These are phyloP conservation scores for Vitis riparia DNA, from an alignment of 164 flowering plant genomes.

Conservation along the genomic window DNA sequence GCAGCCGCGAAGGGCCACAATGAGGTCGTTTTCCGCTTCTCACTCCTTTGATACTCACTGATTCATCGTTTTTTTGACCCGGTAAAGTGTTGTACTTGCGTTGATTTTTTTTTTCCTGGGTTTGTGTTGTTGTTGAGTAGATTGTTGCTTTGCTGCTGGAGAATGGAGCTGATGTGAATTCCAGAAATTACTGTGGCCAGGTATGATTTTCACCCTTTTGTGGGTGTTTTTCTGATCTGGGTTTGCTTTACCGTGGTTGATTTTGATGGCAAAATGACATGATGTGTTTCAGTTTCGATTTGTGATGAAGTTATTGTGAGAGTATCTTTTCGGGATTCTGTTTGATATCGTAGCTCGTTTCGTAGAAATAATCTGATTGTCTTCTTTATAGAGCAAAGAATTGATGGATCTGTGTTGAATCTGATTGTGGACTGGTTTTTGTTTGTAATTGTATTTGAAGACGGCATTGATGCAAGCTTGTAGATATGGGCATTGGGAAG, in stretches of 20 bases:
- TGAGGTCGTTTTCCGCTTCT: slow-evolving; percentile 49
- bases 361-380: neutral
- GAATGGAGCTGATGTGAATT: slow-evolving; percentile 94
- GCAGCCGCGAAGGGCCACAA: slow-evolving; percentile 92
- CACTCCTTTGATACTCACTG: neutral
- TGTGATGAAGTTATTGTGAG: too few species aligned
- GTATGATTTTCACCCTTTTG: slow-evolving; percentile 27
- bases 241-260: neutral
- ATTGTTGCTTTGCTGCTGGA: slow-evolving; percentile 85
- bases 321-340: too few species aligned
- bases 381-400: neutral
- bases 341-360: too few species aligned
- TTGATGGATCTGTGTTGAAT: slow-evolving; percentile 5
- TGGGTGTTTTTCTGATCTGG: neutral
- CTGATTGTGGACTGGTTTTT: slow-evolving; percentile 6
- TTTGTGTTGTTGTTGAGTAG: slow-evolving; percentile 27
- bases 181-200: slow-evolving; percentile 98
- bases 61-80: neutral
- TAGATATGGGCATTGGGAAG: slow-evolving; percentile 98
- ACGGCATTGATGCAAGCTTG: slow-evolving; percentile 99
- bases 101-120: neutral
- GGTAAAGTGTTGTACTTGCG: neutral
- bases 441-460: slow-evolving; percentile 32
- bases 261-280: neutral
- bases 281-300: too few species aligned